Conservation (phyloP, 2,329 filamentous ascomycete genomes). For the Zymoseptoria tritici region DNA sequence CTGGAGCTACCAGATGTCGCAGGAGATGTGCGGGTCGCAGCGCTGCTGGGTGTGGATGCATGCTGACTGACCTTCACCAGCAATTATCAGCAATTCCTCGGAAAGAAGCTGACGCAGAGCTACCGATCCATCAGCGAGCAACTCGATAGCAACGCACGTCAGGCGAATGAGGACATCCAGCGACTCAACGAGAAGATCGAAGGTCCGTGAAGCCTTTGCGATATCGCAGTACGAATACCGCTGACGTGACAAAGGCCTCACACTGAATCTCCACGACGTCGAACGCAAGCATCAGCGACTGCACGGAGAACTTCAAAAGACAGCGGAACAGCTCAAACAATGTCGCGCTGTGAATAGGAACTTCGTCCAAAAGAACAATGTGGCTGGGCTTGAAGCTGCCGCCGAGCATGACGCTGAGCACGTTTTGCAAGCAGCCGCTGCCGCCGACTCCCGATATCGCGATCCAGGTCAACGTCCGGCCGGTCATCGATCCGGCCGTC, state of each 20-base stretch:
- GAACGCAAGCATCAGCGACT: conserved; percentile 2
- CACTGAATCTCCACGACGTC: neutral
- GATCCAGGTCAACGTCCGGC: conserved; percentile 2
- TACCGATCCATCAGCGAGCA: conserved; percentile 57
- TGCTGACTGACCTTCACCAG: conserved; percentile 37
- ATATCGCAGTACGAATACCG: neutral
- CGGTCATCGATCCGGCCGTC: neutral
- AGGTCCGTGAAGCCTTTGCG: conserved; percentile 37
- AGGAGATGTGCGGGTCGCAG: conserved; percentile 60
- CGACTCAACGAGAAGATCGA: conserved; percentile 57
- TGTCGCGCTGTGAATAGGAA: conserved; percentile 38
- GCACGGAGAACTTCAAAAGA: conserved; percentile 7
- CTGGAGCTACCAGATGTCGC: conserved; percentile 77
- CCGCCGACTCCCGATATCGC: conserved; percentile 2
- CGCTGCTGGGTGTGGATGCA: neutral
- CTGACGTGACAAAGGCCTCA: neutral
- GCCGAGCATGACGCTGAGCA: conserved; percentile 47
- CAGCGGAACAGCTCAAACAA: conserved; percentile 2
- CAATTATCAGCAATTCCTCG: conserved; percentile 69
- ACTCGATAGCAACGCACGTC: conserved; percentile 64
- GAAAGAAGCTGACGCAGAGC: conserved; percentile 65
- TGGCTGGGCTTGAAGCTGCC: conserved; percentile 47
- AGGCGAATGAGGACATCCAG: conserved; percentile 67
- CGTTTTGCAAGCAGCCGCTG: conserved; percentile 31
- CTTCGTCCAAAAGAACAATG: conserved; percentile 50